phyloP scores from a whole-genome alignment of 176 grass and related monocot genomes.

The Aegilops speltoides region DNA sequence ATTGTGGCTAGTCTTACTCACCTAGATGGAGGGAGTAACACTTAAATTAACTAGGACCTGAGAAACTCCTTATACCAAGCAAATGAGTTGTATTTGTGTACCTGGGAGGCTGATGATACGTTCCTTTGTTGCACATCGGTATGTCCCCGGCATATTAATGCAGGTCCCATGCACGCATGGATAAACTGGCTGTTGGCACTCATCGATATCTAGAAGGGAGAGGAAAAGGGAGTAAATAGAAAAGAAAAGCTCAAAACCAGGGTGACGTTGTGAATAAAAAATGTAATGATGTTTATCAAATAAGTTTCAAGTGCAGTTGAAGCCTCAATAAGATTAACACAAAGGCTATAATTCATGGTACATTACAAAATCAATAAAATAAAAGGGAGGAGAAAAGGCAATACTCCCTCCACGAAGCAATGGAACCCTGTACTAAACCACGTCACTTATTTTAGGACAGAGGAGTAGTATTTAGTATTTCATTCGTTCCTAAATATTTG shows the following conservation, averaged over 20 bases:
- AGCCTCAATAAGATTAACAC: background rate
- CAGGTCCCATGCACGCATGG: conserved; percentile 34
- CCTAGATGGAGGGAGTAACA: no score
- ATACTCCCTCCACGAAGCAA: no score
- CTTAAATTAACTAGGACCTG: no score
- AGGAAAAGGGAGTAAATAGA: no score
- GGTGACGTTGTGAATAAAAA: background rate
- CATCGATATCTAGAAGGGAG: conserved; percentile 22
- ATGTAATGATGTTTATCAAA: background rate
- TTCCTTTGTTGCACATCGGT: conserved; percentile 28
- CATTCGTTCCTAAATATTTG: no score
- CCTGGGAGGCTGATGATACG: background rate
- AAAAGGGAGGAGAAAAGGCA: background rate
- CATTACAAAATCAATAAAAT: background rate
- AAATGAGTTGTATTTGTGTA: background rate
- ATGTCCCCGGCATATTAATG: conserved; percentile 33
- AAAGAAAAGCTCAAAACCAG: background rate
- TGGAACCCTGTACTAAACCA: no score
- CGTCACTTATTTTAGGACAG: no score
- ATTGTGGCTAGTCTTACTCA: no score
- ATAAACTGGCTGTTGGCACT: conserved; percentile 29
- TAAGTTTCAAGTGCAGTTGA: background rate
- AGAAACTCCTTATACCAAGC: background rate
- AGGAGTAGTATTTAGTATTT: no score
- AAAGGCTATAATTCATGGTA: background rate